A percentile compares a stretch with the other conserved stretches of the same genome.
These are phyloP conservation scores for Phytophthora macrochlamydospora DNA, from an alignment of 352 stramenopile genomes.

Conservation along the genomic window DNA sequence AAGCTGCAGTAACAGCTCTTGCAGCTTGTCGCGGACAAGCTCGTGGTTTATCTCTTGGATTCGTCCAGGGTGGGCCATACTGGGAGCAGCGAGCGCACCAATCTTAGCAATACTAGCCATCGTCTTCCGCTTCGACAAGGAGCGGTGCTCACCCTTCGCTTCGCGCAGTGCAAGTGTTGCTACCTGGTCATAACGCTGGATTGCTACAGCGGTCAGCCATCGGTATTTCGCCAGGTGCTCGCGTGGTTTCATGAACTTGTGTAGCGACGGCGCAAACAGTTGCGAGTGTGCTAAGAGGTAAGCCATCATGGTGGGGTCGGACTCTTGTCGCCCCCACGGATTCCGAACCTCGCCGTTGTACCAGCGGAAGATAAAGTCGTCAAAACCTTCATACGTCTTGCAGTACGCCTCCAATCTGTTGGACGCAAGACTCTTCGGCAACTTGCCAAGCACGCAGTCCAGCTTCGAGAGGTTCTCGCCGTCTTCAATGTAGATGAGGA, in stretches of 20 bases:
- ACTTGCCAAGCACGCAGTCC: conserved; percentile 73
- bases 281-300: conserved; percentile 72
- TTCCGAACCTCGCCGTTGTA: conserved; percentile 76
- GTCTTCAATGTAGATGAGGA: conserved; percentile 68
- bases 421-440: conserved; percentile 49
- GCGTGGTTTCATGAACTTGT: conserved; percentile 71
- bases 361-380: conserved; percentile 77
- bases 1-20: conserved; percentile 67
- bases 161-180: conserved; percentile 63
- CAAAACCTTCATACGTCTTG: conserved; percentile 56
- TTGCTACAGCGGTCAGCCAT: conserved; percentile 73
- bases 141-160: conserved; percentile 51
- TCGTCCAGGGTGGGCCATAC: conserved; percentile 36
- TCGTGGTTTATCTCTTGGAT: conserved; percentile 68
- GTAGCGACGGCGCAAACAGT: conserved; percentile 58
- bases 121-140: conserved; percentile 70
- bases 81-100: conserved; percentile 62
- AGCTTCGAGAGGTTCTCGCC: conserved; percentile 59
- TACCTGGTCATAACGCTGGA: conserved; percentile 68
- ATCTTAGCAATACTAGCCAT: conserved; percentile 84
- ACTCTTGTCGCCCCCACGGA: conserved; percentile 54
- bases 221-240: conserved; percentile 55
- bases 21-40: conserved; percentile 59
- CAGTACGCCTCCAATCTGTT: conserved; percentile 77
- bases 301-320: conserved; percentile 48